Conservation (phyloP, 176 grass and related monocot species). For the Oryza coarctata region DNA sequence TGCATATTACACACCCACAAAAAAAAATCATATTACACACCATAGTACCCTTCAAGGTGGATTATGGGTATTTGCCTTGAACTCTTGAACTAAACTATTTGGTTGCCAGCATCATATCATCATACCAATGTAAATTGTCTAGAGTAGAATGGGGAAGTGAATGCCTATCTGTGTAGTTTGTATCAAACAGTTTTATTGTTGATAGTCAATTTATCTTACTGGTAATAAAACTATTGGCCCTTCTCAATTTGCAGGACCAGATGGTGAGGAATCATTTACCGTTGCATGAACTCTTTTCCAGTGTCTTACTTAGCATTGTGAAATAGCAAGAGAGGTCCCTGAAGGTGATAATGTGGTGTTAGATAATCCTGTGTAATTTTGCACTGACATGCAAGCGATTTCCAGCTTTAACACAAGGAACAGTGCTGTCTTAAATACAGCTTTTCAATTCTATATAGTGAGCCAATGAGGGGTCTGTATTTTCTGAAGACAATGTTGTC, state of each 20-base stretch:
- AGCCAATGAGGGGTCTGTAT: neutral
- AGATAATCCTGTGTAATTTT: neutral
- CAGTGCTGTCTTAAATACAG: neutral
- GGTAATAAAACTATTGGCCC: neutral
- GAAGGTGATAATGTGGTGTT: conserved; percentile 20
- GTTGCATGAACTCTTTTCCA: conserved; percentile 25
- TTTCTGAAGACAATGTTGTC: neutral
- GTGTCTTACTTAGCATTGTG: neutral
- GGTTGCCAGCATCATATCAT: neutral
- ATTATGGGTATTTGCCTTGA: neutral
- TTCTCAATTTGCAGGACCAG: conserved; percentile 40
- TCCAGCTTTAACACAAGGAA: neutral
- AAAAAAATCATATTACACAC: neutral
- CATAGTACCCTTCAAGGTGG: neutral
- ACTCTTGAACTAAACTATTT: neutral
- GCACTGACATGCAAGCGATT: neutral
- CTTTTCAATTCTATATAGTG: neutral
- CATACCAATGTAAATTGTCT: neutral
- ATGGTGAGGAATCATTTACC: conserved; percentile 12
- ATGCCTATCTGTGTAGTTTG: neutral
- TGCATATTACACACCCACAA: neutral
- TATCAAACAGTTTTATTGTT: neutral
- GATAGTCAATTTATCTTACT: neutral
- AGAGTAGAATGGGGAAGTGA: neutral
- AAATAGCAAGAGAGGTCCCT: neutral